phyloP scores from a whole-genome alignment of 805 yeast species.

The Lachancea sp. region DNA sequence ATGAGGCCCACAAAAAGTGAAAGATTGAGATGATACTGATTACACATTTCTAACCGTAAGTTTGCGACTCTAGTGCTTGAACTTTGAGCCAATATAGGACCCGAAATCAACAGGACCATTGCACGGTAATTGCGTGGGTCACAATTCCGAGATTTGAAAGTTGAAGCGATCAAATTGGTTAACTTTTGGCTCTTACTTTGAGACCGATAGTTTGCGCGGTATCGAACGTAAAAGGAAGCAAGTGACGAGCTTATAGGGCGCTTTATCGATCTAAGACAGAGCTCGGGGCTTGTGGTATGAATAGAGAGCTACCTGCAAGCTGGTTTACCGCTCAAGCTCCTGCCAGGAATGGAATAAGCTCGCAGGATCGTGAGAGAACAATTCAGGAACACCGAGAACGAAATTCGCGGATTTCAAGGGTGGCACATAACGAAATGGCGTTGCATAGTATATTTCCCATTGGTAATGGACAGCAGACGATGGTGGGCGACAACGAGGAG shows the following conservation, averaged over 20 bases:
- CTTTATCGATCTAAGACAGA: background rate
- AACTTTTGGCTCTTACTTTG: background rate
- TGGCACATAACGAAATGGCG: conserved; percentile 17
- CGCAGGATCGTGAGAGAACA: conserved; percentile 14
- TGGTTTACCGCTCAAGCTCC: conserved; percentile 19
- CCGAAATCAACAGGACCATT: background rate
- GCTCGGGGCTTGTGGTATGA: background rate
- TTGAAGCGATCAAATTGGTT: background rate
- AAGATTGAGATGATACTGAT: background rate
- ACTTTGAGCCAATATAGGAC: background rate
- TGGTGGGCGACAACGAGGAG: background rate
- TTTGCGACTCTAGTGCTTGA: background rate
- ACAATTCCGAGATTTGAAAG: background rate
- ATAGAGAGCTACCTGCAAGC: conserved; percentile 18
- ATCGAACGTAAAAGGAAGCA: background rate
- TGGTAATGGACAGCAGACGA: conserved; percentile 4
- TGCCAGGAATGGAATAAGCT: conserved; percentile 12
- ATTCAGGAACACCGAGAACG: conserved; percentile 20
- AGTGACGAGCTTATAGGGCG: background rate
- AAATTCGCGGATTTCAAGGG: conserved; percentile 12
- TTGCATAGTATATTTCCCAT: conserved; percentile 16
- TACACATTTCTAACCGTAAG: background rate
- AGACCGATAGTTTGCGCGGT: background rate
- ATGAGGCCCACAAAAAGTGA: conserved; percentile 4
- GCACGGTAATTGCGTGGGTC: background rate